Base-by-base conservation (phyloP, 1,284 basidiomycete species). In the Neolentinus lepideus region DNA sequence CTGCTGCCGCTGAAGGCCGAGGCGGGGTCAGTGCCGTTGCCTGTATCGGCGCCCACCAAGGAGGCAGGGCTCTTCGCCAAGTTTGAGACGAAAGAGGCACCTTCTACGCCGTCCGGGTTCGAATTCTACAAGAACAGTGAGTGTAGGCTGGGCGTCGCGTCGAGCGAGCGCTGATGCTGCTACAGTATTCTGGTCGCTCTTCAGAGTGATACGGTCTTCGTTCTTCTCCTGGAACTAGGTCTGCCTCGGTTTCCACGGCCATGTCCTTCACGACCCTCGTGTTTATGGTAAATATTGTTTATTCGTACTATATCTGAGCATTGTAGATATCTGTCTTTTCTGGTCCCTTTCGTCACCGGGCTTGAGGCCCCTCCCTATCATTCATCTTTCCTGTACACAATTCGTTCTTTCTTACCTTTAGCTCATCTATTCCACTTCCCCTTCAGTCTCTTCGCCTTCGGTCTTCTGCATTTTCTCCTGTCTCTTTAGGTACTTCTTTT, bases 1-100 rank as follows among this genome's bases (percentile, higher is more conserved):
- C 60, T 69, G 24, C 57, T 64, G 51, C 61, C 66, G 4, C 12
- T 26, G 9, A 50, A 50, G 47, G 14, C 8, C 9, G 47, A 10
- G 22, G 47, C 12, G 22, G 47, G 25, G 47, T n/a, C 22, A 6
- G 9, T 21, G 24, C 47, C 29, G n/a, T 21, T 6, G 19, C 16
- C 38, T 43, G 8, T 16, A 6, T 21, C 12, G 29, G 16, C 38
- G 38, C 19, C 38, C 16, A 8, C 38, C 3, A 43, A 43, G 38
- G 38, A 43, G 38, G 38, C n/a, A 4, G 16, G 38, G 38, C 6
- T 21, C 16, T n/a, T 16, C 38, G 38, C 16, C 38, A 43, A 31
- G 29, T 4, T 6, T 21, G 12, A 4, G 38, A 43, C 12, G 38
- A 16, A 4, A 6, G 38, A 43, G 16, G 16, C 38, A 3, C 19